Percentiles rank a stretch among this genome's conserved stretches.
Evolutionary conservation across 1,139 yeast species (phyloP).

Genomic region (Kluyveromyces sp.): DNA sequence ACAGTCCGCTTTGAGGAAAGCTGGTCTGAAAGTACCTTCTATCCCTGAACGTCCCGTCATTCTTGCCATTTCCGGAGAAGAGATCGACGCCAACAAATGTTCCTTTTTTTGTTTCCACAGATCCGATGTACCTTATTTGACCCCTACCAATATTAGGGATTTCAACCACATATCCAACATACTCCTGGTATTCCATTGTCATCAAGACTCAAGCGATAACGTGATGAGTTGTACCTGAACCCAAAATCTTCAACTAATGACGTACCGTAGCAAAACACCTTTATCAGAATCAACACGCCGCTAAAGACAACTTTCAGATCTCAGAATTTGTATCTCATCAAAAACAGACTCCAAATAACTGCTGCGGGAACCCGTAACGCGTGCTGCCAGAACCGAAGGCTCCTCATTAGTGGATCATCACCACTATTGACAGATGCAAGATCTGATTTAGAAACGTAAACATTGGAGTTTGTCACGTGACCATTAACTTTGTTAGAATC

Average conservation of each 20-base stretch:
- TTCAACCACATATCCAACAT: constrained; percentile 27
- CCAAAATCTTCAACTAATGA: too few species aligned
- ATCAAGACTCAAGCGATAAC: background rate
- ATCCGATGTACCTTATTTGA: constrained; percentile 63
- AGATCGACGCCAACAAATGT: constrained; percentile 87
- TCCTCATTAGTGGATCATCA: too few species aligned
- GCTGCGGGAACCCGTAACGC: too few species aligned
- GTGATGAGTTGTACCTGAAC: background rate
- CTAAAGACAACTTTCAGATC: too few species aligned
- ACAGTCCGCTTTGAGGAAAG: constrained; percentile 62
- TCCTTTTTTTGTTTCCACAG: constrained; percentile 67
- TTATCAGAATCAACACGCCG: too few species aligned
- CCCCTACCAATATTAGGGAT: constrained; percentile 43
- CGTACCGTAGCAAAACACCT: too few species aligned
- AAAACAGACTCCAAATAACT: too few species aligned
- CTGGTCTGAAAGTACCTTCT: constrained; percentile 54
- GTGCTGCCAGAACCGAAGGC: too few species aligned
- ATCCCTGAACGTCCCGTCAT: constrained; percentile 66
- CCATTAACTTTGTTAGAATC: too few species aligned
- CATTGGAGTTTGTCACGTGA: background rate
- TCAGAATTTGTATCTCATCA: too few species aligned
- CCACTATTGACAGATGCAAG: too few species aligned
- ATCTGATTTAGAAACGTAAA: background rate
- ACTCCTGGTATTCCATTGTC: constrained; percentile 17
- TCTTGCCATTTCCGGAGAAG: constrained; percentile 65